Percentiles rank a stretch among this genome's conserved stretches.
phyloP scores from a whole-genome alignment of 306 rosid genomes.

The Lablab purpureus region DNA sequence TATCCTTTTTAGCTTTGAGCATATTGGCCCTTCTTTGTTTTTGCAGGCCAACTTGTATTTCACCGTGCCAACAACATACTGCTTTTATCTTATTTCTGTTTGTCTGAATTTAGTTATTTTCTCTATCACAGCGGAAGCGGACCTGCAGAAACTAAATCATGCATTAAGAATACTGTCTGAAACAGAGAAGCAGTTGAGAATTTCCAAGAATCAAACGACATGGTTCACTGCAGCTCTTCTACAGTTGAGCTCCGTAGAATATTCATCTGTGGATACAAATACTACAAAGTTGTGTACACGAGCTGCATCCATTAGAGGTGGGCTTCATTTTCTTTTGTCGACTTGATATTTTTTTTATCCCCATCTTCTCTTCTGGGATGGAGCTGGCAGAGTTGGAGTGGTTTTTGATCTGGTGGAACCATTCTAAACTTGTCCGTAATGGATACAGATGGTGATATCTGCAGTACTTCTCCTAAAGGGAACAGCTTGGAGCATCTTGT shows the following conservation, averaged over 20 bases:
- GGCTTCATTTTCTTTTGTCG: constrained; percentile 22
- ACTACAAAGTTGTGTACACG: constrained; percentile 56
- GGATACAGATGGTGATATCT: constrained; percentile 57
- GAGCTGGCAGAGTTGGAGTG: neutral
- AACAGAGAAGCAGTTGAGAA: constrained; percentile 79
- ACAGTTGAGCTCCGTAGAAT: constrained; percentile 73
- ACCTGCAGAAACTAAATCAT: constrained; percentile 72
- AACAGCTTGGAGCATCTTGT: constrained; percentile 58
- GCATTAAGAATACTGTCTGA: constrained; percentile 83
- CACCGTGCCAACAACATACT: neutral
- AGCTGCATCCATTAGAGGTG: constrained; percentile 57
- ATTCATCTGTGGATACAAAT: constrained; percentile 56
- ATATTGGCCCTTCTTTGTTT: constrained; percentile 12
- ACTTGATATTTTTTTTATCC: neutral
- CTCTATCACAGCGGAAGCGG: constrained; percentile 62
- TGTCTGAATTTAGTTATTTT: constrained; percentile 38
- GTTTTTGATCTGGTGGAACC: constrained; percentile 17
- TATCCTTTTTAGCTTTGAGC: neutral
- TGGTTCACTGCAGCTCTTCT: constrained; percentile 92
- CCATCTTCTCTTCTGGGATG: neutral
- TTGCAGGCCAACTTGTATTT: neutral
- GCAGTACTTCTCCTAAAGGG: constrained; percentile 55
- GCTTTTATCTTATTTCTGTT: constrained; percentile 8
- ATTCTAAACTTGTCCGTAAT: constrained; percentile 43
- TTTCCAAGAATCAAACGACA: constrained; percentile 85